phyloP scores from a whole-genome alignment of 83 land plant genomes.

The Diphasiastrum complanatum region DNA sequence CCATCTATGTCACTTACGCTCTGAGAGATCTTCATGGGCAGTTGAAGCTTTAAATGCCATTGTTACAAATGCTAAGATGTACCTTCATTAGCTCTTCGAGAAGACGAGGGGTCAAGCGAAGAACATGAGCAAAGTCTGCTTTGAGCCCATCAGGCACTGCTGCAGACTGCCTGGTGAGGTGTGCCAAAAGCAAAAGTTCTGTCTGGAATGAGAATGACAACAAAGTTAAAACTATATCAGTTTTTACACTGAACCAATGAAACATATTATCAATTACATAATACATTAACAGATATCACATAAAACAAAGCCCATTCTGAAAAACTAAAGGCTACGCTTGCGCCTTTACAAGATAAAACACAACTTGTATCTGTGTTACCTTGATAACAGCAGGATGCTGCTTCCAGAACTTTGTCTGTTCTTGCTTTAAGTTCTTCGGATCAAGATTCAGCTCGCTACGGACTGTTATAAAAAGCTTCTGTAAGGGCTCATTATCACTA shows the following conservation, averaged over 20 bases:
- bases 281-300: neutral
- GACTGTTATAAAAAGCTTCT: conserved; percentile 71
- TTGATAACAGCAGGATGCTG: conserved; percentile 84
- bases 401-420: conserved; percentile 98
- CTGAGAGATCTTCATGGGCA: too few species aligned
- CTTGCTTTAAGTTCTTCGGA: conserved; percentile 81
- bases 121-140: conserved; percentile 60
- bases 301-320: too few species aligned
- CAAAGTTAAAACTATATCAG: too few species aligned
- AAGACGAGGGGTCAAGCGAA: conserved; percentile 82
- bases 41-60: too few species aligned
- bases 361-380: conserved; percentile 32
- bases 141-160: conserved; percentile 44
- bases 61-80: neutral
- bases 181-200: conserved; percentile 77
- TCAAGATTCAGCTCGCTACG: conserved; percentile 86
- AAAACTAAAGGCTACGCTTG: too few species aligned
- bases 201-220: conserved; percentile 38
- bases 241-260: too few species aligned
- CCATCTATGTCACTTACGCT: neutral
- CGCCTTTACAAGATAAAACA: neutral
- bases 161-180: conserved; percentile 63
- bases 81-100: conserved; percentile 97
- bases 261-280: neutral
- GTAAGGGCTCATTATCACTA: conserved; percentile 81